phyloP scores from a whole-genome alignment of 1,139 yeast species.

The Sugiyamaella grinbergsii region DNA sequence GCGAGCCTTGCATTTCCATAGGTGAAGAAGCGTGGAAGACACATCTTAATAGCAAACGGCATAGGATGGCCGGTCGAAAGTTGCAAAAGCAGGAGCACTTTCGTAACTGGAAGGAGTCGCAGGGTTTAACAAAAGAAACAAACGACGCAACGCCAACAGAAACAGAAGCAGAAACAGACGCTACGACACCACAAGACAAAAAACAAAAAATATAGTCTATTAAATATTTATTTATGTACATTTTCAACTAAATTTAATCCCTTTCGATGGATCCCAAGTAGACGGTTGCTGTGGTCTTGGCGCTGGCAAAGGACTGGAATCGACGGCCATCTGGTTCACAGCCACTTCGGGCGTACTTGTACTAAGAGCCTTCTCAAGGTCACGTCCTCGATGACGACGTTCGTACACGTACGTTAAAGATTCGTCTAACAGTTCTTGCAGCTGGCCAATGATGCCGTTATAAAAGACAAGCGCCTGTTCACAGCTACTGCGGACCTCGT shows the following conservation, averaged over 20 bases:
- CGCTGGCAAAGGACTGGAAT: conserved; percentile 20
- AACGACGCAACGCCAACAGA: neutral
- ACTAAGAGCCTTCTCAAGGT: conserved; percentile 44
- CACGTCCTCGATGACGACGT: conserved; percentile 58
- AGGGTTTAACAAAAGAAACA: too few species aligned
- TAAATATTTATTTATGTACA: neutral
- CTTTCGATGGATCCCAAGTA: conserved; percentile 44
- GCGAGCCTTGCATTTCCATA: conserved; percentile 62
- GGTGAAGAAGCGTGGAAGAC: conserved; percentile 72
- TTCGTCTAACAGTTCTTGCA: conserved; percentile 51
- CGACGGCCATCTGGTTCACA: neutral
- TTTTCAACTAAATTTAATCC: conserved; percentile 41
- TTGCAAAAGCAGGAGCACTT: conserved; percentile 15
- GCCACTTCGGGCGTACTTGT: conserved; percentile 12
- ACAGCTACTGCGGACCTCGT: conserved; percentile 60
- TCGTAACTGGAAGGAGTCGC: conserved; percentile 20
- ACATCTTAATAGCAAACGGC: conserved; percentile 62
- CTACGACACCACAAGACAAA: conserved; percentile 1
- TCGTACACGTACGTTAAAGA: conserved; percentile 58
- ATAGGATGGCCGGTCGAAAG: conserved; percentile 30
- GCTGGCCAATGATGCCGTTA: conserved; percentile 57
- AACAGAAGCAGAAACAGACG: neutral
- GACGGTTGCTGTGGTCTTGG: conserved; percentile 24
- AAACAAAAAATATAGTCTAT: neutral
- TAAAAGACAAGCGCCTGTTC: conserved; percentile 74